Conservation (phyloP, 306 rosid genomes). For the Fragaria nilgerrensis region DNA sequence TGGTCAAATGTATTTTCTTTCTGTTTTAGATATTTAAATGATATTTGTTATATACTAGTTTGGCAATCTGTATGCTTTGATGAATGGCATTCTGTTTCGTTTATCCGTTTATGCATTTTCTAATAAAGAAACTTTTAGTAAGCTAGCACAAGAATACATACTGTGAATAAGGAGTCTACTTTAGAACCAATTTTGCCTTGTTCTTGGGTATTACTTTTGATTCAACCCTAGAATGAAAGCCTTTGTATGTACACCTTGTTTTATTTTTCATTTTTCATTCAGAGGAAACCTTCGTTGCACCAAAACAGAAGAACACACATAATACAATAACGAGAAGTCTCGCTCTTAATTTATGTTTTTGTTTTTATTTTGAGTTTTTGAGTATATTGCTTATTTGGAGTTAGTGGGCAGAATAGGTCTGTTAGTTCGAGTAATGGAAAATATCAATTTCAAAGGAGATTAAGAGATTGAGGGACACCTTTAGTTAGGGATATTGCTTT, state of each 20-base stretch:
- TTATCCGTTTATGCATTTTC: not conserved
- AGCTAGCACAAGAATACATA: not conserved
- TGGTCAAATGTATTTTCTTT: not conserved
- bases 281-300: not conserved
- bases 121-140: not conserved
- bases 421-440: not conserved
- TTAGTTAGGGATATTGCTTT: not conserved
- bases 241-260: not conserved
- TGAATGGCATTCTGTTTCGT: not conserved
- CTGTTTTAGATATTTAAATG: not conserved
- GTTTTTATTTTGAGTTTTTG: not conserved
- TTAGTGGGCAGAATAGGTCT: not conserved
- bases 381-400: not conserved
- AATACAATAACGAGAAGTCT: not conserved
- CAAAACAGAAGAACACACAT: not conserved
- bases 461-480: not conserved
- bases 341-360: not conserved
- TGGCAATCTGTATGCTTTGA: not conserved
- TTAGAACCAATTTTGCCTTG: not conserved
- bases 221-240: not conserved
- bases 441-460: not conserved
- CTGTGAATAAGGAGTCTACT: not conserved
- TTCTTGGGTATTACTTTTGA: not conserved
- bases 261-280: not conserved
- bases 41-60: not conserved